Base-by-base conservation (phyloP, 345 rosid species). In the Eutrema japonicum region DNA sequence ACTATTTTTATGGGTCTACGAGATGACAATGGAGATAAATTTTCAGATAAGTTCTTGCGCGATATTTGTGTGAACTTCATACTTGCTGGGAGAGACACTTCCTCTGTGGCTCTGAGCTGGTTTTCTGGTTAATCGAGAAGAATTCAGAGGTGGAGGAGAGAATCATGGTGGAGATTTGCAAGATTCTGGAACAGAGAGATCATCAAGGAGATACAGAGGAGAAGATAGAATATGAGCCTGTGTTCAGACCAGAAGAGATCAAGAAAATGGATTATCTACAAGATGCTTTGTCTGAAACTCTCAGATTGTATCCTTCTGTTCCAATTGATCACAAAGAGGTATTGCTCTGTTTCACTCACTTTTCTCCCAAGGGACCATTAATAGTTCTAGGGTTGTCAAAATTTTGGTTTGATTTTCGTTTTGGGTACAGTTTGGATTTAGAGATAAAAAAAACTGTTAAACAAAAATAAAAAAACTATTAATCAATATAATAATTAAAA, bases 321-420 rank as follows among this genome's bases (percentile, higher is more conserved):
- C 98, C 98, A 0, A 78, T 90, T 7, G 98, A 92, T 77, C 96
- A 90, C 84, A 92, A 90, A 68, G 96, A 92, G 95, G 98, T 92
- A 82, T 29, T 43, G 6, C 36, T 56, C 54, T 49, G 52, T 54
- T 54, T 58, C 13, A 41, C 10, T 10, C 48, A 36, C 54, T 16
- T 72, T 26, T 55, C 41, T 47, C 27, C 11, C 48, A 70, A 56
- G 41, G 54, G 41, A 42, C 51, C 30, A 53, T 13, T 37, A 48
- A 9, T 10, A 29, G 1, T 14, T 1, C 26, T 22, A 22, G 26
- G 26, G 26, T 22, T 22, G 26, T 22, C 26, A 22, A 22, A 22
- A 22, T 22, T 22, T 22, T 22, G 26, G 26, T 1, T 22, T 22
- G 26, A 22, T 22, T 22, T 22, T 22, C 26, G 26, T 22, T 22